phyloP scores from a whole-genome alignment of 257 asterid species.

The Nicotiana attenuata region DNA sequence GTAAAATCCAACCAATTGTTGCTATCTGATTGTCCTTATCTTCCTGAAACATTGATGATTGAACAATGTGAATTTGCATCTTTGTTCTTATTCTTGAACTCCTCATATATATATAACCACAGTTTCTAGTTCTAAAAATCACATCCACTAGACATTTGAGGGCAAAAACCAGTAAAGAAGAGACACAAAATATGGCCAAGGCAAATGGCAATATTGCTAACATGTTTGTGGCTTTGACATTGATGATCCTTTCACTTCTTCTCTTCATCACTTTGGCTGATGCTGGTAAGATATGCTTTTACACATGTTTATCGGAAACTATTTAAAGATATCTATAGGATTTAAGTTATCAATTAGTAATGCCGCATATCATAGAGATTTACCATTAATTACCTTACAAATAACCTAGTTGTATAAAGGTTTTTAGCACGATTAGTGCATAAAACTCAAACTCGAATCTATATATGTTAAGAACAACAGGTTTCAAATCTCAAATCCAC shows the following conservation, averaged over 20 bases:
- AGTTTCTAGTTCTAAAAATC: neutral
- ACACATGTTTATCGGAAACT: neutral
- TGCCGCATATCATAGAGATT: neutral
- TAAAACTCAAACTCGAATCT: too few species aligned
- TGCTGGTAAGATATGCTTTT: neutral
- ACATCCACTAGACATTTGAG: neutral
- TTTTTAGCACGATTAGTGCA: too few species aligned
- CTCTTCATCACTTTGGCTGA: constrained; percentile 14
- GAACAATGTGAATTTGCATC: neutral
- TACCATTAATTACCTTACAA: neutral
- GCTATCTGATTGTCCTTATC: neutral
- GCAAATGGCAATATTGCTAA: constrained; percentile 14
- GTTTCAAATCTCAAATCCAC: too few species aligned
- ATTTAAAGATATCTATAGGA: neutral
- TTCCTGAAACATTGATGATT: neutral
- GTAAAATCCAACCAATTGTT: neutral
- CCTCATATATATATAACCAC: neutral
- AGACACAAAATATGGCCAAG: constrained; percentile 26
- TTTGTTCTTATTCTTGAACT: neutral
- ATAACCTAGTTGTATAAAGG: too few species aligned
- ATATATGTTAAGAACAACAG: too few species aligned
- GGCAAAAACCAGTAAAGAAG: neutral
- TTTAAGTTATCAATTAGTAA: too few species aligned
- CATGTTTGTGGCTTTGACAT: constrained; percentile 8
- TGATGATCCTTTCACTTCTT: constrained; percentile 13